Evolutionary conservation across 495 filamentous ascomycete species (phyloP).

Genomic region (Podospora australis): DNA sequence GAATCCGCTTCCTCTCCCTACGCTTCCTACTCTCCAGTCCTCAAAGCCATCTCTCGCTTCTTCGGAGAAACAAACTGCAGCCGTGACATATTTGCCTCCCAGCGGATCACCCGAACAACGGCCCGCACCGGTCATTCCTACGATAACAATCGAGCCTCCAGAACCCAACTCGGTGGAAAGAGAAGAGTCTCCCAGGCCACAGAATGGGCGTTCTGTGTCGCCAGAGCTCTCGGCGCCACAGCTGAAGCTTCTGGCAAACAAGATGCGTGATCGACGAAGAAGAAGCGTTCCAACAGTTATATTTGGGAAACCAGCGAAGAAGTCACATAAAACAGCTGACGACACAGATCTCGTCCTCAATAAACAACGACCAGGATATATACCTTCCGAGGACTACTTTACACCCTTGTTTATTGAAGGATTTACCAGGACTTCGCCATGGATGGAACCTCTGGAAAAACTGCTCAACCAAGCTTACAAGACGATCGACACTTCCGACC

Average conservation of each 20-base stretch:
- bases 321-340: slow-evolving; percentile 13
- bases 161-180: background rate
- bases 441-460: slow-evolving; percentile 57
- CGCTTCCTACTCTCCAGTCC: background rate
- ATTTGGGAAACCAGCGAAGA: slow-evolving; percentile 55
- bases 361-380: slow-evolving; percentile 32
- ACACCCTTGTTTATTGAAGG: slow-evolving; percentile 73
- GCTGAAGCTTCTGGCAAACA: slow-evolving; percentile 48
- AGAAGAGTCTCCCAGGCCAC: background rate
- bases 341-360: slow-evolving; percentile 26
- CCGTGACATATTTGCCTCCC: too few species aligned
- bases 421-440: slow-evolving; percentile 51
- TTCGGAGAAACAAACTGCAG: background rate
- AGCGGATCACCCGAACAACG: too few species aligned
- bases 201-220: slow-evolving; percentile 5
- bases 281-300: slow-evolving; percentile 72
- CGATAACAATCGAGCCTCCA: background rate
- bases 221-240: slow-evolving; percentile 32
- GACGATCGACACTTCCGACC: slow-evolving; percentile 70
- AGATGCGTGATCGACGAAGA: slow-evolving; percentile 55
- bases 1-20: background rate
- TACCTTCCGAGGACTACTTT: slow-evolving; percentile 63
- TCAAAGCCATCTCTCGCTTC: background rate
- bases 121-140: background rate
- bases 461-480: slow-evolving; percentile 72